These are phyloP conservation scores for Hygrophila difformis DNA, from an alignment of 257 asterid species.

Conservation along the genomic window DNA sequence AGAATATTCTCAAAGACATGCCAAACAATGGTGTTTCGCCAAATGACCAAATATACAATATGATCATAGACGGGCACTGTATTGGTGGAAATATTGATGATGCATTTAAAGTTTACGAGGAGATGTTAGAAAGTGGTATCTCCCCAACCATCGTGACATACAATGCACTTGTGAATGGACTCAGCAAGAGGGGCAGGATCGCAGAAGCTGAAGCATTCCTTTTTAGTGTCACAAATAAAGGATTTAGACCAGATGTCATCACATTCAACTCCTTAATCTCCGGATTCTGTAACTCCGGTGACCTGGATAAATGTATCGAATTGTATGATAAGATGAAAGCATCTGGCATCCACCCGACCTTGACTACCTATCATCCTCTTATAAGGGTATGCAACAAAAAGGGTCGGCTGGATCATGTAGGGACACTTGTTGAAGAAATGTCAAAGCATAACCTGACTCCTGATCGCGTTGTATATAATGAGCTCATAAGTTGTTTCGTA, in stretches of 20 bases:
- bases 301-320: constrained; percentile 42
- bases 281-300: constrained; percentile 42
- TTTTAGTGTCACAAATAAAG: constrained; percentile 30
- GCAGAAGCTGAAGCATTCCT: constrained; percentile 62
- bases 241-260: constrained; percentile 57
- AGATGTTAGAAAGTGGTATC: constrained; percentile 35
- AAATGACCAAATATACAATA: constrained; percentile 60
- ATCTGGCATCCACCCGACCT: constrained; percentile 52
- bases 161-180: constrained; percentile 57
- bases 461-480: constrained; percentile 57
- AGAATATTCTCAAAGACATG: constrained; percentile 54
- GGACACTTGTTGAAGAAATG: constrained; percentile 57
- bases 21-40: constrained; percentile 42
- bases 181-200: constrained; percentile 43
- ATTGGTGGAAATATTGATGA: constrained; percentile 32
- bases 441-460: constrained; percentile 30
- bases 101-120: constrained; percentile 36
- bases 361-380: constrained; percentile 59
- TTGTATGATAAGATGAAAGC: constrained; percentile 51
- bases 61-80: constrained; percentile 57
- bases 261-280: constrained; percentile 66
- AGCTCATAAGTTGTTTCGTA: constrained; percentile 49
- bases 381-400: constrained; percentile 33
- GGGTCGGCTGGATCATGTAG: constrained; percentile 34
- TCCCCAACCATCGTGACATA: constrained; percentile 61